A percentile compares a stretch with the other conserved stretches of the same genome.
phyloP scores from a whole-genome alignment of 495 filamentous ascomycete genomes.

The Paragyromitra xinjiangensis region DNA sequence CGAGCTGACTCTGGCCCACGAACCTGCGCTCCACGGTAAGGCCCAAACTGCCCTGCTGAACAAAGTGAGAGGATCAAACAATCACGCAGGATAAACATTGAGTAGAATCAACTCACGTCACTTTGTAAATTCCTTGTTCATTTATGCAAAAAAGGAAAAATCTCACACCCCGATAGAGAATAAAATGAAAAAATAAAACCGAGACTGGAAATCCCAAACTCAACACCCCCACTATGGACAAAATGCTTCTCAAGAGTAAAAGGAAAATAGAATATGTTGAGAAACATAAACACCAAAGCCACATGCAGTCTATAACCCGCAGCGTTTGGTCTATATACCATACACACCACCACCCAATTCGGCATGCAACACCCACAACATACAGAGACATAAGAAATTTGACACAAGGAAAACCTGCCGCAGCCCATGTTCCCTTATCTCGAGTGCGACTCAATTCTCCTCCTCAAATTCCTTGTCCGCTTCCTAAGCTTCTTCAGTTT shows the following conservation, averaged over 20 bases:
- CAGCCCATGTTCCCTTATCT: constrained; percentile 33
- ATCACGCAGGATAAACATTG: background rate
- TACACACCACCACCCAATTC: constrained; percentile 11
- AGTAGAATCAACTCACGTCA: background rate
- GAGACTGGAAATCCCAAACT: constrained; percentile 13
- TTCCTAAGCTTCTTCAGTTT: constrained; percentile 99
- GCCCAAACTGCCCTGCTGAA: background rate
- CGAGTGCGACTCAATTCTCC: constrained; percentile 73
- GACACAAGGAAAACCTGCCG: constrained; percentile 15
- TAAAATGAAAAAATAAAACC: background rate
- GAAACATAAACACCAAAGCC: constrained; percentile 37
- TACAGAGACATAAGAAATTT: constrained; percentile 17
- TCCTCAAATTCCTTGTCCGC: constrained; percentile 85
- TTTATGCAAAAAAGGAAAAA: constrained; percentile 2
- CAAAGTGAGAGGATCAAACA: background rate
- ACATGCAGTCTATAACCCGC: constrained; percentile 34
- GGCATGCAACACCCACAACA: constrained; percentile 28
- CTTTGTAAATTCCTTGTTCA: constrained; percentile 25
- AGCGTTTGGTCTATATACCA: constrained; percentile 46
- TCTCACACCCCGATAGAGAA: constrained; percentile 3
- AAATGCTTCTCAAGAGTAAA: constrained; percentile 31
- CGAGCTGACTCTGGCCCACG: background rate
- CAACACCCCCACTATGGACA: constrained; percentile 33
- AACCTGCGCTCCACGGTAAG: background rate
- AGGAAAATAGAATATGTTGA: constrained; percentile 6